Conservation (phyloP, 495 filamentous ascomycete species). For the Aspergillus ostianus region DNA sequence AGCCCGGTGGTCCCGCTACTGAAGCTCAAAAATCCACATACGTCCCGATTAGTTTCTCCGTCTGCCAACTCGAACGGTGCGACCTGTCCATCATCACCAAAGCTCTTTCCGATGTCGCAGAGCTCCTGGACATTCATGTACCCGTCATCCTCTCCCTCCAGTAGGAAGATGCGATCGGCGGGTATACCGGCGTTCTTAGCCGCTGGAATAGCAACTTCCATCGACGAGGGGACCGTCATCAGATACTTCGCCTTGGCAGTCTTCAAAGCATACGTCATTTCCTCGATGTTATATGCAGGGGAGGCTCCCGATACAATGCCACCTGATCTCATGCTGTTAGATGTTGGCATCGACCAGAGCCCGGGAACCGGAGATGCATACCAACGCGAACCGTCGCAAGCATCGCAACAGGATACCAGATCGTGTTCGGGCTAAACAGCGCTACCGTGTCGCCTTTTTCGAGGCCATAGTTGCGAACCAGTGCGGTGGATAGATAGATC, state of each 20-base stretch:
- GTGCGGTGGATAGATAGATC: conserved; percentile 54
- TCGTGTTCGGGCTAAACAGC: conserved; percentile 56
- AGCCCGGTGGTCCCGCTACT: conserved; percentile 41
- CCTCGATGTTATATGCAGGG: conserved; percentile 59
- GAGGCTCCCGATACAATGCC: conserved; percentile 55
- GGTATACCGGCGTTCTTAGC: conserved; percentile 53
- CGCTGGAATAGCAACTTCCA: conserved; percentile 50
- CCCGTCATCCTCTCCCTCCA: conserved; percentile 50
- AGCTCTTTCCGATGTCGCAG: conserved; percentile 40
- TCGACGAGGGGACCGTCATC: conserved; percentile 50
- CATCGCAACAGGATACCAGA: conserved; percentile 62
- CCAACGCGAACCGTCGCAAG: conserved; percentile 48
- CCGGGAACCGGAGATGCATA: conserved; percentile 17
- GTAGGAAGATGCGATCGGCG: conserved; percentile 48
- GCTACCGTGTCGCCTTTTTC: conserved; percentile 48
- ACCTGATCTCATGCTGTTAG: conserved; percentile 18
- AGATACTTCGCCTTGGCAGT: conserved; percentile 53
- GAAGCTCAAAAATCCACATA: conserved; percentile 58
- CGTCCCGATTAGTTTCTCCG: conserved; percentile 51
- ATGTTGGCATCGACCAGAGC: background rate
- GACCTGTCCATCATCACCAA: conserved; percentile 35
- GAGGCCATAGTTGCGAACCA: conserved; percentile 52
- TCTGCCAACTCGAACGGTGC: conserved; percentile 41
- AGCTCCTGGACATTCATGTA: conserved; percentile 51
- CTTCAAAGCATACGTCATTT: conserved; percentile 60